Percentiles rank a stretch among this genome's conserved stretches.
phyloP scores from a whole-genome alignment of 305 asterid species.

The Stenogyne calaminthoides region DNA sequence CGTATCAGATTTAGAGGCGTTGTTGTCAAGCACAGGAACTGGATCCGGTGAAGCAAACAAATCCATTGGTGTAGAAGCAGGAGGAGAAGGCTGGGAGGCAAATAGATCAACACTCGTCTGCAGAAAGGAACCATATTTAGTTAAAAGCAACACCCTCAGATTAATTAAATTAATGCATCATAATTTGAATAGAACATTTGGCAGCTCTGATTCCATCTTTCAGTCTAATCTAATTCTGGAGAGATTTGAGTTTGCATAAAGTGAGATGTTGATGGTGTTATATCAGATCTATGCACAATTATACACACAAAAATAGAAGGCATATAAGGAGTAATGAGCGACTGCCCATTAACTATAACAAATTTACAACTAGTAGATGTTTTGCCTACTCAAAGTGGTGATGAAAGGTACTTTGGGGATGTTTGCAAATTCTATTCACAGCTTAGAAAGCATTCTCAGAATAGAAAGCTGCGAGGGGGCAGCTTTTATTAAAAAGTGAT shows the following conservation, averaged over 20 bases:
- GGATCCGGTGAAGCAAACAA: slow-evolving; percentile 67
- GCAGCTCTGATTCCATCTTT: slow-evolving; percentile 8
- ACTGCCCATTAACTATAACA: not conserved
- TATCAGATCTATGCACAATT: too few species aligned
- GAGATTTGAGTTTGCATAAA: not conserved
- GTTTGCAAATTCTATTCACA: too few species aligned
- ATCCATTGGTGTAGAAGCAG: slow-evolving; percentile 60
- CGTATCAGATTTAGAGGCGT: slow-evolving; percentile 43
- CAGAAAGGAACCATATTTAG: slow-evolving; percentile 25
- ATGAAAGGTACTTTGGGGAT: not conserved
- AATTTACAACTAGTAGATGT: not conserved
- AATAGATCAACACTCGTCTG: slow-evolving; percentile 69
- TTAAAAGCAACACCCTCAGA: not conserved
- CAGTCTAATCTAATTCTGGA: not conserved
- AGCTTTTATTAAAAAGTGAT: too few species aligned
- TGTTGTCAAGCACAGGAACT: slow-evolving; percentile 42
- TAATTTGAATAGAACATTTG: not conserved
- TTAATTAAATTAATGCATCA: not conserved
- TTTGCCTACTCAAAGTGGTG: slow-evolving; percentile 17
- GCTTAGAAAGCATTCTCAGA: too few species aligned
- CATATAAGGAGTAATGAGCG: not conserved
- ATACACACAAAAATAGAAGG: not conserved
- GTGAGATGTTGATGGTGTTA: not conserved
- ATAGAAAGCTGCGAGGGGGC: too few species aligned
- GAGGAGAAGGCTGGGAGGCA: slow-evolving; percentile 63